phyloP scores from a whole-genome alignment of 108 stramenopile species.

The Aurantiochytrium sp. region DNA sequence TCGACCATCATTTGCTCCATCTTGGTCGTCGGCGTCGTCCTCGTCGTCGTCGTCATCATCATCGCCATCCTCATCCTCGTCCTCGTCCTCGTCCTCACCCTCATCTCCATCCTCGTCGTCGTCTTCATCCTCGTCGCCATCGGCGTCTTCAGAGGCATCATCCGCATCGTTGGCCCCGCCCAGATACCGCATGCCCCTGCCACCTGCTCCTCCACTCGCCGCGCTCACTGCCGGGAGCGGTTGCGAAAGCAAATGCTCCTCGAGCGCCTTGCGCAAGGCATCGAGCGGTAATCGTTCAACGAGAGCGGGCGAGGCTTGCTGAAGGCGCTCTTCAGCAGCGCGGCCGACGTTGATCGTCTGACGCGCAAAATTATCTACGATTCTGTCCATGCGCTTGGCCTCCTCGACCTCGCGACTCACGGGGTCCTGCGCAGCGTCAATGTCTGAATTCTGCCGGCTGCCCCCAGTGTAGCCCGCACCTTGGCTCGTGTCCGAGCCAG shows the following conservation, averaged over 20 bases:
- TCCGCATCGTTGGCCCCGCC: no score
- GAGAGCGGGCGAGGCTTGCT: background rate
- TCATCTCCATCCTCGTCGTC: no score
- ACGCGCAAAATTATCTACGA: background rate
- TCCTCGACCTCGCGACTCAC: background rate
- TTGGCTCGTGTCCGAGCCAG: background rate
- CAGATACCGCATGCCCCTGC: no score
- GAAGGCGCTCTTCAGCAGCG: background rate
- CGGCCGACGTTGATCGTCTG: background rate
- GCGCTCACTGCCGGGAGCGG: background rate
- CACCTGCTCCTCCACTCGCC: background rate
- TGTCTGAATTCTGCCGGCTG: background rate
- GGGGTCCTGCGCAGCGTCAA: background rate
- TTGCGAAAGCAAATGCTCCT: background rate
- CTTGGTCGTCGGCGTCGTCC: background rate
- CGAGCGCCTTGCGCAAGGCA: background rate
- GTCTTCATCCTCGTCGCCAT: no score
- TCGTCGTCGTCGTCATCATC: no score
- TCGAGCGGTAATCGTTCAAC: background rate
- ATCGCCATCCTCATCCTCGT: no score
- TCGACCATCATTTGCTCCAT: background rate
- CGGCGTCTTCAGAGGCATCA: no score
- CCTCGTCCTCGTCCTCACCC: no score
- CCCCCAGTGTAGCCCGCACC: background rate
- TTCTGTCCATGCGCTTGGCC: background rate